phyloP scores from a whole-genome alignment of 106 monocot species.

The Amphibolis antarctica region DNA sequence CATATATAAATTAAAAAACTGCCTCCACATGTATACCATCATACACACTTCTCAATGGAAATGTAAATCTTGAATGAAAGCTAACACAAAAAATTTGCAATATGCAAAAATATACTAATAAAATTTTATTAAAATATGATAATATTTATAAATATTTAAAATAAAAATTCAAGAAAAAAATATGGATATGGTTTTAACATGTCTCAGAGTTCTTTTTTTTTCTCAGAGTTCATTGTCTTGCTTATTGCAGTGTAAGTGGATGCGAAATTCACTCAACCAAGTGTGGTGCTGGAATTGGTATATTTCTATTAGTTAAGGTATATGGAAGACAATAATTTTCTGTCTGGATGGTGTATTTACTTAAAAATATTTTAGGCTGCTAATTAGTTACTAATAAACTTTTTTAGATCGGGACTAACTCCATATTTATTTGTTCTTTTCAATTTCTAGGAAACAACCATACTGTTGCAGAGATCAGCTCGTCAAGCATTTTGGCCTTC shows the following conservation, averaged over 20 bases:
- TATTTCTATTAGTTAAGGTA: conserved; percentile 85
- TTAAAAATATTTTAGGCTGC: background rate
- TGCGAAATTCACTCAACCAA: conserved; percentile 56
- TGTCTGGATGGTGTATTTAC: background rate
- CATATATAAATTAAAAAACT: no score
- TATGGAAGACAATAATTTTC: conserved; percentile 2
- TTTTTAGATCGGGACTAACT: no score
- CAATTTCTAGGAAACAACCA: conserved; percentile 69
- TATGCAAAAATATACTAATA: no score
- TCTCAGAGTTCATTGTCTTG: background rate
- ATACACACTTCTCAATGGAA: no score
- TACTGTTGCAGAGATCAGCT: conserved; percentile 67
- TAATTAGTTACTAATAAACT: no score
- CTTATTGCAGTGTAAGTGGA: conserved; percentile 37
- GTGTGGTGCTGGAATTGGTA: conserved; percentile 88
- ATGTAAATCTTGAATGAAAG: no score
- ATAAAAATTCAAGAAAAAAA: no score
- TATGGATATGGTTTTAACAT: background rate
- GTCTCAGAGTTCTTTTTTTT: background rate
- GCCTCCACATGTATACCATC: no score
- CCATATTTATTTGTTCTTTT: conserved; percentile 8
- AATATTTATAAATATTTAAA: no score
- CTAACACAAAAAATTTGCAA: no score
- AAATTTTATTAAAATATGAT: no score
- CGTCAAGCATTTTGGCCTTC: conserved; percentile 74